These are phyloP conservation scores for Pyrenophora teres DNA, from an alignment of 2,329 filamentous ascomycete genomes.

Conservation along the genomic window DNA sequence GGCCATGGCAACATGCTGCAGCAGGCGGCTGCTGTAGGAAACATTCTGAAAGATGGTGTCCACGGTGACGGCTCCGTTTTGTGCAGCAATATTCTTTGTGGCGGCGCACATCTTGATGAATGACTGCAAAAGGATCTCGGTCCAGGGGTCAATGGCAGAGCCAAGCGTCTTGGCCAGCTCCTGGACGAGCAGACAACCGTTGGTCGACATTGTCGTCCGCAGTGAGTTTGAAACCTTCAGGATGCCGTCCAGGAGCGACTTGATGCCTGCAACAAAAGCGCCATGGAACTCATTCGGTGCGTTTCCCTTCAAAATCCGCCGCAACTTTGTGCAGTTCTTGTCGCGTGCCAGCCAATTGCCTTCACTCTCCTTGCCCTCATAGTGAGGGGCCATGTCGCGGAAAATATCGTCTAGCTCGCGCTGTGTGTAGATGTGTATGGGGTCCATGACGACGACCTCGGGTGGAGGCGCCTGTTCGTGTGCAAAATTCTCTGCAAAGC, in stretches of 20 bases:
- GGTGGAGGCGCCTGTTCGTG: slow-evolving; percentile 65
- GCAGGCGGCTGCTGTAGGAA: slow-evolving; percentile 77
- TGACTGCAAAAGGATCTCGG: slow-evolving; percentile 85
- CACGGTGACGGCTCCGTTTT: slow-evolving; percentile 81
- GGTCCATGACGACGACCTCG: slow-evolving; percentile 73
- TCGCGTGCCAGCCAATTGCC: slow-evolving; percentile 90
- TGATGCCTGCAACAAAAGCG: slow-evolving; percentile 71
- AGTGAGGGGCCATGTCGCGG: slow-evolving; percentile 76
- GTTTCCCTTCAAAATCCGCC: slow-evolving; percentile 82
- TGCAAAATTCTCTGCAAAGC: slow-evolving; percentile 51
- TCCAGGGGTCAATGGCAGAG: slow-evolving; percentile 80
- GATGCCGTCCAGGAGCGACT: slow-evolving; percentile 80
- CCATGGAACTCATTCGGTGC: slow-evolving; percentile 75
- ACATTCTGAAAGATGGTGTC: slow-evolving; percentile 78
- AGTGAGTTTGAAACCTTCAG: slow-evolving; percentile 83
- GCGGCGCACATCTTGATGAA: slow-evolving; percentile 87
- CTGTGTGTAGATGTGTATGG: slow-evolving; percentile 79
- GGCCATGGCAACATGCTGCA: slow-evolving; percentile 83
- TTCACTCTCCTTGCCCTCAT: slow-evolving; percentile 88
- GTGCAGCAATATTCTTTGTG: slow-evolving; percentile 90
- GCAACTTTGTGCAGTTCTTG: slow-evolving; percentile 75
- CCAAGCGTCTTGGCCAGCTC: slow-evolving; percentile 80
- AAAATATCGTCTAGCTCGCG: slow-evolving; percentile 89
- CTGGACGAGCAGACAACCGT: slow-evolving; percentile 81
- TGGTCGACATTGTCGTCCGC: slow-evolving; percentile 86